A percentile compares a stretch with the other conserved stretches of the same genome.
phyloP scores from a whole-genome alignment of 257 asterid genomes.

The Linaria vulgaris region DNA sequence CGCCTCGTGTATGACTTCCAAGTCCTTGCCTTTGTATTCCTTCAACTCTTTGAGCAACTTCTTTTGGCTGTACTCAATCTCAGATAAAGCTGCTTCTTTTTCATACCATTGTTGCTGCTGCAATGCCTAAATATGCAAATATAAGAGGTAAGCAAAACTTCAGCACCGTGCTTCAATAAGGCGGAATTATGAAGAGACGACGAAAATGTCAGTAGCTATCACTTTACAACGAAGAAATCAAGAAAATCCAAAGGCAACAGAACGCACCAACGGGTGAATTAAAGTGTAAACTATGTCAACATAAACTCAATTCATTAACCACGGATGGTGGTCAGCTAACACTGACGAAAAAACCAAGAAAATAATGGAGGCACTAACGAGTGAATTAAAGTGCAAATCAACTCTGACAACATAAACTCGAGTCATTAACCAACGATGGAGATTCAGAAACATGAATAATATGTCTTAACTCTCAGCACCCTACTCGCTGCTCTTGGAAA shows the following conservation, averaged over 20 bases:
- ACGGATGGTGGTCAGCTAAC: no score
- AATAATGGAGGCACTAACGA: no score
- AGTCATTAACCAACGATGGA: not conserved
- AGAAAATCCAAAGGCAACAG: no score
- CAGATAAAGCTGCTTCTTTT: slow-evolving; percentile 76
- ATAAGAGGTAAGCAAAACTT: no score
- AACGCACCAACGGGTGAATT: no score
- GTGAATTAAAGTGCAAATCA: not conserved
- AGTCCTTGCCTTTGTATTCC: slow-evolving; percentile 78
- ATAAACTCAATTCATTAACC: not conserved
- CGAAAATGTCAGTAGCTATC: not conserved
- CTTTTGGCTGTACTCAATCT: slow-evolving; percentile 70
- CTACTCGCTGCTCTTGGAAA: not conserved
- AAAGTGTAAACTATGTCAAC: not conserved
- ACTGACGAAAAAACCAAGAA: no score
- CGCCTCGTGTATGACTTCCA: slow-evolving; percentile 83
- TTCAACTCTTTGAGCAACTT: slow-evolving; percentile 75
- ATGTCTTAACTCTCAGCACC: not conserved
- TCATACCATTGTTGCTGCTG: slow-evolving; percentile 92
- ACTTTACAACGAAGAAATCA: not conserved
- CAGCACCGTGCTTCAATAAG: no score
- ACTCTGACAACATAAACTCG: not conserved
- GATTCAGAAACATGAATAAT: not conserved
- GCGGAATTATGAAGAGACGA: not conserved
- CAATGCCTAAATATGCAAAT: slow-evolving; percentile 50